A percentile compares a stretch with the other conserved stretches of the same genome.
These are phyloP conservation scores for Neostapfia colusana DNA, from an alignment of 176 grass and related monocot genomes.

Conservation along the genomic window DNA sequence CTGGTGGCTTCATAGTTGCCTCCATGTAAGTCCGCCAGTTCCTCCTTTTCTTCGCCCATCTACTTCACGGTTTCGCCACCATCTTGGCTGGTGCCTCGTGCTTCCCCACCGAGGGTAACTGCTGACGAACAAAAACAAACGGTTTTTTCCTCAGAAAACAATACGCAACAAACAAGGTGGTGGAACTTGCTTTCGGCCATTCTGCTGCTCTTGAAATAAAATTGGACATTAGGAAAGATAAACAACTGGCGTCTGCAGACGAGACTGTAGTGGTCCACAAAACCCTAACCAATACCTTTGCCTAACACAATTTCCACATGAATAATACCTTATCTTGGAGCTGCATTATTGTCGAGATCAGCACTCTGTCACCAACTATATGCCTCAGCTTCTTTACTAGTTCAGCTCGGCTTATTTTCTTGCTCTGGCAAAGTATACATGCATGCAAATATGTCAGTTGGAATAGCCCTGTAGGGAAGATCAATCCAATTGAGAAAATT, in stretches of 20 bases:
- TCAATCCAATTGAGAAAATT: neutral
- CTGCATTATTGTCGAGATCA: slow-evolving; percentile 87
- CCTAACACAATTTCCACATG: slow-evolving; percentile 17
- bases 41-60: neutral
- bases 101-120: slow-evolving; percentile 45
- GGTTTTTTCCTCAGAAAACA: slow-evolving; percentile 13
- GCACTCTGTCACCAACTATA: slow-evolving; percentile 85
- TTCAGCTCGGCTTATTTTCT: slow-evolving; percentile 81
- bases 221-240: neutral
- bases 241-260: neutral
- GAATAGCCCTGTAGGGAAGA: neutral
- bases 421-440: slow-evolving; percentile 49
- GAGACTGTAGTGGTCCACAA: neutral
- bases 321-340: slow-evolving; percentile 76
- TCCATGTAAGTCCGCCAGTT: slow-evolving; percentile 29
- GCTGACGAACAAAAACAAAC: neutral
- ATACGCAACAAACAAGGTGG: neutral
- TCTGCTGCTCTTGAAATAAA: slow-evolving; percentile 11
- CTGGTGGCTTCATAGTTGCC: neutral
- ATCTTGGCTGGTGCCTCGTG: slow-evolving; percentile 25
- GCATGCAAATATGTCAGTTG: neutral
- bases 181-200: too few species aligned
- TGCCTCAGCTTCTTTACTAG: slow-evolving; percentile 83
- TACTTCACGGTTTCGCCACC: slow-evolving; percentile 31
- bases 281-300: neutral